Evolutionary conservation across 495 filamentous ascomycete genomes (phyloP), one percentile per base, ranked within the genome.

Genomic region (Neurospora cerealis): DNA sequence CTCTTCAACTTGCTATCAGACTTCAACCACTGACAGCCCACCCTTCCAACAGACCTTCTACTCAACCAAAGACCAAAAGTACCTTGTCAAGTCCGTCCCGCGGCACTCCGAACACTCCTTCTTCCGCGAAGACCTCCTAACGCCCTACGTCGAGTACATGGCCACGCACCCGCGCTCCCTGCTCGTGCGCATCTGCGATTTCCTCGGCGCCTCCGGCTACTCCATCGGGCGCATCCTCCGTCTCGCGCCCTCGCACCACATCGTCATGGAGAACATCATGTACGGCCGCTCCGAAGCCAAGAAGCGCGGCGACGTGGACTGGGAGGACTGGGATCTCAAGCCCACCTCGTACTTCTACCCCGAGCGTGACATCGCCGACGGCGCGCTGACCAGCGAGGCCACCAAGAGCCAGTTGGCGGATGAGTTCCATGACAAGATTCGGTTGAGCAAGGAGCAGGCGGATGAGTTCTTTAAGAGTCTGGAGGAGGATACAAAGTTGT

Each of bases 281-380:
- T 88, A 88, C 77, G 90, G 89, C 5, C 80, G 86, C 70, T 79
- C 81, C 8, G 70, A 76, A n/a, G 81, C 80, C 2, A 79, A 83
- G 8, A 83, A 85, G 69, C 77, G 79, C 0, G 79, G 80, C 3
- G 76, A 83, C 3, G 79, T 82, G 0, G 81, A 85, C 10, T 93
- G 90, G 90, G 89, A 92, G 73, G 86, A 86, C 0, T 92, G 89
- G 82, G 91, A 93, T 48, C 86, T 93, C 19, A 93, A 93, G 76
- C 91, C 91, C 0, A 88, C 85, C 32, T 87, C 88, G 44, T 93
- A 92, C 79, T 92, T 92, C 82, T 91, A 88, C 74, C 91, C 91
- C 0, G 90, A 92, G 80, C 82, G 91, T 1, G 91, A 93, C 72
- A 83, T 93, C 10, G 81, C 90, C 0, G 88, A 88, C 3, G 88